Evolutionary conservation across 371 early-diverging fungal species (phyloP), one percentile per base, ranked within the genome.

Genomic region (Scutellospora calospora): DNA sequence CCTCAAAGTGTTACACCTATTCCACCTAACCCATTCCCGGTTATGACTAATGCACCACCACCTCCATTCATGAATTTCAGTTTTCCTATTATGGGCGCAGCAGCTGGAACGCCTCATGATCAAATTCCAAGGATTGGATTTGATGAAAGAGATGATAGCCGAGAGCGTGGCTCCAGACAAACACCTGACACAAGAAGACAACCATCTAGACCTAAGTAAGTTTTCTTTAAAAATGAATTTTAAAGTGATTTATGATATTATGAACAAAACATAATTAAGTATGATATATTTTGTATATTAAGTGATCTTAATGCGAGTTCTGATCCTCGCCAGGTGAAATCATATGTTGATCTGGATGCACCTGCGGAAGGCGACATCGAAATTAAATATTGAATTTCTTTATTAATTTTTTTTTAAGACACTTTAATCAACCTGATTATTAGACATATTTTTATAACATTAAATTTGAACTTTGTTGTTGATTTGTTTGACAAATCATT

Each of bases 291-390:
- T 8, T 38, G 0, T 18, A 27, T 33, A 16, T 69, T n/a, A 18
- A 35, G 55, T 38, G 73, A 81, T 63, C 45, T 45, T 38, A 83
- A 81, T 72, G 80, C 82, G 76, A 84, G 81, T 81, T 54, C 82
- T 22, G 93, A 94, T 82, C 93, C 93, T 25, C 90, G 94, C 63
- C 92, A 93, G 86, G 92, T 95, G 75, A 94, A 93, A 83, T 95
- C 94, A 6, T 96, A 96, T 79, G 94, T 96, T 59, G 96, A 96
- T 80, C 83, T 96, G 79, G 96, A 96, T 86, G 95, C 95, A 41
- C 96, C 96, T 8, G 94, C 93, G 20, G 95, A 94, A 83, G 95
- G 95, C 45, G 95, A 94, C 66, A 85, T 93, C 22, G 93, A 95
- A 83, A 85, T 91, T 68, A 85, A 87, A 62, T 87, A 87, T 57